These are phyloP conservation scores for Sporothrix sp. DNA, from an alignment of 2,329 filamentous ascomycete species.

Conservation along the genomic window DNA sequence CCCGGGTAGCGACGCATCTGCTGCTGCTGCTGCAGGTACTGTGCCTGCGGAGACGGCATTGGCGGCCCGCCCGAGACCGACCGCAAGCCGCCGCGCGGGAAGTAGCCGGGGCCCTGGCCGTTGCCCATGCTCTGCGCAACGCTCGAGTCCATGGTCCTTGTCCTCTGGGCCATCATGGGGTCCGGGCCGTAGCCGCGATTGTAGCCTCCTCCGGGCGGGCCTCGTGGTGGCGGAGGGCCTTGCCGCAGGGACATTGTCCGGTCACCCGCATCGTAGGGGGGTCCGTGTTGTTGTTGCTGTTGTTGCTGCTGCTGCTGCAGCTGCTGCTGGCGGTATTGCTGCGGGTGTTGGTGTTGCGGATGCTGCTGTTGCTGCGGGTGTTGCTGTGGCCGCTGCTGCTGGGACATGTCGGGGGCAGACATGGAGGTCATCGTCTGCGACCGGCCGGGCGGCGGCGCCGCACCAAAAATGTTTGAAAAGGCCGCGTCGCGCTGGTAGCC, in stretches of 20 bases:
- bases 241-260: constrained; percentile 61
- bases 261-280: constrained; percentile 30
- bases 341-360: constrained; percentile 10
- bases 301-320: not conserved
- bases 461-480: constrained; percentile 92
- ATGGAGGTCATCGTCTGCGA: constrained; percentile 93
- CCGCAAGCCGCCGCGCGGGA: constrained; percentile 36
- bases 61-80: constrained; percentile 41
- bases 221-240: constrained; percentile 52
- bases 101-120: constrained; percentile 33
- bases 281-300: constrained; percentile 17
- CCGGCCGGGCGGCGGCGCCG: constrained; percentile 72
- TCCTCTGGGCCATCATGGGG: constrained; percentile 25
- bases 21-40: constrained; percentile 40
- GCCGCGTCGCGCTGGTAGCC: constrained; percentile 80
- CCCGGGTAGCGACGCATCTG: constrained; percentile 38
- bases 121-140: constrained; percentile 25
- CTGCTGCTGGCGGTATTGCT: constrained; percentile 3
- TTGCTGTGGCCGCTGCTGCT: constrained; percentile 30
- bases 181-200: constrained; percentile 24
- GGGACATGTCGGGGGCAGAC: constrained; percentile 42
- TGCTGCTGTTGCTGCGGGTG: constrained; percentile 11
- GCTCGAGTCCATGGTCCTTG: constrained; percentile 35
- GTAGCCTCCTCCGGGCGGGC: constrained; percentile 30
- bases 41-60: constrained; percentile 32